Evolutionary conservation across 768 basidiomycete genomes (phyloP).

Genomic region (Termitomyces sp.): DNA sequence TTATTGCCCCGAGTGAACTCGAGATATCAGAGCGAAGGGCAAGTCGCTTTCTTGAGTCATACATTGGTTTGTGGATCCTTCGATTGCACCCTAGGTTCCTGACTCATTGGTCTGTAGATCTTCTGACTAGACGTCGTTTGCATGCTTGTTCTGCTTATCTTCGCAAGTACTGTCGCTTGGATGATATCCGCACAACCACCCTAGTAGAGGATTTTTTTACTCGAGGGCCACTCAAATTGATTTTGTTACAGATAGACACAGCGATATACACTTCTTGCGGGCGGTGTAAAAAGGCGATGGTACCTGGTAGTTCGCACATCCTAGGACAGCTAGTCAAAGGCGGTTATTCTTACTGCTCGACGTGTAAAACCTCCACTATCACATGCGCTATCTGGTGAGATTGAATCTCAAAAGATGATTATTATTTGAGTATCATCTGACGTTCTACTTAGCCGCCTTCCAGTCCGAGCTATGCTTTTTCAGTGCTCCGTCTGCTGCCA

Average conservation of each 20-base stretch:
- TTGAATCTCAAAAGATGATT: background rate
- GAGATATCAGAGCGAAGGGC: conserved; percentile 39
- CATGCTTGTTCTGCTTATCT: conserved; percentile 71
- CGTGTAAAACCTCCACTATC: conserved; percentile 46
- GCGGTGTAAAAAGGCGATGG: conserved; percentile 61
- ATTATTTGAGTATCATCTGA: background rate
- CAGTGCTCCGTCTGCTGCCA: conserved; percentile 77
- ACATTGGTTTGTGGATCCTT: conserved; percentile 53
- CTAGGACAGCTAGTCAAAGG: conserved; percentile 29
- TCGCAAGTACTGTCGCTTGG: conserved; percentile 56
- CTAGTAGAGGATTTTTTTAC: conserved; percentile 37
- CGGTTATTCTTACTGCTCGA: conserved; percentile 52
- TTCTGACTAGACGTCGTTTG: conserved; percentile 58
- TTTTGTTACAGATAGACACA: conserved; percentile 56
- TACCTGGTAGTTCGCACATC: conserved; percentile 33
- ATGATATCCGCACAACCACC: conserved; percentile 51
- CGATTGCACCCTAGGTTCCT: background rate
- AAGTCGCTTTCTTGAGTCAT: conserved; percentile 61
- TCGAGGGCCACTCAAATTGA: background rate
- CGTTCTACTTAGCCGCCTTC: conserved; percentile 56
- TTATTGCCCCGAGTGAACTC: conserved; percentile 62
- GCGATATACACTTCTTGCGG: conserved; percentile 69
- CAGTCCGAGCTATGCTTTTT: conserved; percentile 67
- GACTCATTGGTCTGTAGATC: conserved; percentile 39
- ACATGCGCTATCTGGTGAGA: conserved; percentile 75